These are phyloP conservation scores for Luffa aegyptiaca DNA, from an alignment of 306 rosid genomes.

Conservation along the genomic window DNA sequence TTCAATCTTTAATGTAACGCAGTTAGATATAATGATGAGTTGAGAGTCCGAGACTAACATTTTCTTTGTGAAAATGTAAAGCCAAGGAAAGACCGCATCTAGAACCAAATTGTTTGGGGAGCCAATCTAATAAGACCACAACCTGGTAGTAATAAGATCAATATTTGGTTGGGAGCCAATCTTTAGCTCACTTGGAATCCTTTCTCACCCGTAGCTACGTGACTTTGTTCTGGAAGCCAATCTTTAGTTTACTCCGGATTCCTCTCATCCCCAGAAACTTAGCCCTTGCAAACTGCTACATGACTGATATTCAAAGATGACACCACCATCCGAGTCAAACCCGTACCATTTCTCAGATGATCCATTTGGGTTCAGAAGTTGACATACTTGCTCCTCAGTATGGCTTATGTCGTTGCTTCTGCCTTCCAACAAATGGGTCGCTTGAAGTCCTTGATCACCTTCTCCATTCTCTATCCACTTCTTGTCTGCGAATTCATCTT, in stretches of 20 bases:
- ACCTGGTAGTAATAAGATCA: neutral
- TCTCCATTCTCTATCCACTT: slow-evolving; percentile 25
- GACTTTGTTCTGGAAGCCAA: no score
- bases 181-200: no score
- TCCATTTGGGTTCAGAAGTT: slow-evolving; percentile 25
- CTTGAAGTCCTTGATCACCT: slow-evolving; percentile 11
- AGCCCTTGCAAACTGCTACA: slow-evolving; percentile 50
- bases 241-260: neutral
- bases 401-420: neutral
- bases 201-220: no score
- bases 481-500: slow-evolving; percentile 21
- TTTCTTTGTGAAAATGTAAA: neutral
- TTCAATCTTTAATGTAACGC: neutral
- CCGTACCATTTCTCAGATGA: slow-evolving; percentile 46
- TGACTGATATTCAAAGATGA: slow-evolving; percentile 25
- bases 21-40: neutral
- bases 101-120: neutral
- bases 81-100: neutral
- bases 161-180: neutral
- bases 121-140: neutral
- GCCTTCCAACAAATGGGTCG: neutral
- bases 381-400: neutral
- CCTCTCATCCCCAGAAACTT: slow-evolving; percentile 31
- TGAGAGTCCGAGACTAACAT: neutral
- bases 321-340: slow-evolving; percentile 33